Evolutionary conservation across 2,329 filamentous ascomycete species (phyloP).

Genomic region (Penicillium sp.): DNA sequence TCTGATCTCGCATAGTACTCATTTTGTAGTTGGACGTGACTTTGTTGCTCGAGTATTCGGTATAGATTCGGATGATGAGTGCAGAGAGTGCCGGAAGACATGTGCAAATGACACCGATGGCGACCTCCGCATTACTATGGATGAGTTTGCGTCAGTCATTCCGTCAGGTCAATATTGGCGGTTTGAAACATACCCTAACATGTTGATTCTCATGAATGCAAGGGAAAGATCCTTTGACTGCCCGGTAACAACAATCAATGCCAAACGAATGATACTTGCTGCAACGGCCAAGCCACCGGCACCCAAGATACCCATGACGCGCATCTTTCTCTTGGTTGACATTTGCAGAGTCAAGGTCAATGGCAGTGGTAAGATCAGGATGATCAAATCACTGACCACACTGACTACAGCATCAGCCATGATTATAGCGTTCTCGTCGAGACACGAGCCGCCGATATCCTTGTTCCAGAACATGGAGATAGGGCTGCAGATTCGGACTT

Average conservation of each 20-base stretch:
- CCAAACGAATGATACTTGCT: conserved; percentile 30
- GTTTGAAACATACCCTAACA: conserved; percentile 27
- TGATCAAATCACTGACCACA: conserved; percentile 58
- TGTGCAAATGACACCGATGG: conserved; percentile 44
- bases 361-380: conserved; percentile 53
- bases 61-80: conserved; percentile 35
- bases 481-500: conserved; percentile 46
- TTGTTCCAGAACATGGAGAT: conserved; percentile 45
- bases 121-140: conserved; percentile 40
- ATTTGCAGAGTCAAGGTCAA: conserved; percentile 49
- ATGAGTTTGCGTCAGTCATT: conserved; percentile 28
- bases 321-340: conserved; percentile 47
- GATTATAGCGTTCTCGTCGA: conserved; percentile 44
- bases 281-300: conserved; percentile 43
- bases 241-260: conserved; percentile 25
- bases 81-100: conserved; percentile 43
- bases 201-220: conserved; percentile 33
- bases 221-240: conserved; percentile 27
- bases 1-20: conserved; percentile 19
- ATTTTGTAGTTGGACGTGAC: conserved; percentile 24
- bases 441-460: conserved; percentile 21
- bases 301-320: conserved; percentile 51
- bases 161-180: conserved; percentile 25
- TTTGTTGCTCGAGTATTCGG: conserved; percentile 29
- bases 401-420: conserved; percentile 59